phyloP scores from a whole-genome alignment of 306 rosid genomes.

The Cucurbita argyrosperma region DNA sequence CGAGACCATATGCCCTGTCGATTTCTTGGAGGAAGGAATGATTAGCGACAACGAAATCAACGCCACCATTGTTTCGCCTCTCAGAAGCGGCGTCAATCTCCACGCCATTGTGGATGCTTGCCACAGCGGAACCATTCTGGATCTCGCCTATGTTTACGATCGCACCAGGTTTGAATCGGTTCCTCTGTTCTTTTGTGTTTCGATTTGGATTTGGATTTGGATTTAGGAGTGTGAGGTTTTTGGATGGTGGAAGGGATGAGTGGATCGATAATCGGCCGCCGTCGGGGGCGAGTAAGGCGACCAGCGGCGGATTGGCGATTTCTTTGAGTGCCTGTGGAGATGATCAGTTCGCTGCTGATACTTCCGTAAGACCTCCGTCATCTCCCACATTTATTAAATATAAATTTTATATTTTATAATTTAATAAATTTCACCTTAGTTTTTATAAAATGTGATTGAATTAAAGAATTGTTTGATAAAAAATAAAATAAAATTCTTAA shows the following conservation, averaged over 20 bases:
- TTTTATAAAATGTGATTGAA: no score
- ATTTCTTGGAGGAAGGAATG: conserved; percentile 49
- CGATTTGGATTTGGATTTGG: neutral
- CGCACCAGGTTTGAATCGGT: conserved; percentile 10
- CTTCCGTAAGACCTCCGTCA: conserved; percentile 31
- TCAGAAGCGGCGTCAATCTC: conserved; percentile 42
- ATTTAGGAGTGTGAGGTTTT: neutral
- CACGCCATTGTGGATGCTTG: conserved; percentile 80
- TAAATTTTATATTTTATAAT: no score
- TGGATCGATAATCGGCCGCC: conserved; percentile 56
- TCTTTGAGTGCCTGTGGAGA: conserved; percentile 63
- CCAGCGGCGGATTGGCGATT: conserved; percentile 60
- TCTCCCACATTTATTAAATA: no score
- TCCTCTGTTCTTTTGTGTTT: no score
- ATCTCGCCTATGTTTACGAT: conserved; percentile 35
- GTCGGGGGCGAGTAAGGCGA: conserved; percentile 28
- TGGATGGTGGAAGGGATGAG: conserved; percentile 8
- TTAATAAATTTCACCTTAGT: no score
- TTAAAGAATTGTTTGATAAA: no score
- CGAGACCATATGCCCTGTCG: conserved; percentile 59
- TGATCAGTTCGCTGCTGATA: conserved; percentile 50
- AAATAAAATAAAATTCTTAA: no score
- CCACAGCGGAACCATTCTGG: conserved; percentile 80
- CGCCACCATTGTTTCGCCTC: conserved; percentile 57
- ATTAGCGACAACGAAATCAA: conserved; percentile 51